Conservation (phyloP, 2,329 filamentous ascomycete genomes). For the Dothiorella sarmentorum region DNA sequence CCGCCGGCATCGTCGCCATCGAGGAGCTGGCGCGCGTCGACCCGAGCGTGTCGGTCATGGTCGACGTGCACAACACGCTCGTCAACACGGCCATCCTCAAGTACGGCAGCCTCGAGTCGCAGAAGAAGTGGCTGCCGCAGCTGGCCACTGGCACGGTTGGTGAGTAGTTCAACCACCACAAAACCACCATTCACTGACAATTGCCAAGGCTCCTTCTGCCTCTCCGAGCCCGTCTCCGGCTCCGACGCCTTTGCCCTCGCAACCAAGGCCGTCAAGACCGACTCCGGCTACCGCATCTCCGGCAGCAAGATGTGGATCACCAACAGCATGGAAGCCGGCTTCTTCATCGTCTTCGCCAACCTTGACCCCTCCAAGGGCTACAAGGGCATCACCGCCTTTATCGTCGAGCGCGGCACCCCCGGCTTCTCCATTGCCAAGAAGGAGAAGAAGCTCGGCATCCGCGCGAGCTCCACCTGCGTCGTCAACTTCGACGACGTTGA, state of each 20-base stretch:
- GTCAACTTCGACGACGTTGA: conserved; percentile 96
- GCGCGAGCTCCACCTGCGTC: conserved; percentile 92
- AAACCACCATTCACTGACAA: not conserved
- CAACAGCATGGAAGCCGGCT: conserved; percentile 86
- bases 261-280: conserved; percentile 82
- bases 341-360: conserved; percentile 99
- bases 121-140: conserved; percentile 85
- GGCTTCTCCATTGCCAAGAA: conserved; percentile 98
- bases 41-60: conserved; percentile 89
- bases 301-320: conserved; percentile 99
- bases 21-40: conserved; percentile 94
- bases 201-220: conserved; percentile 69
- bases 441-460: conserved; percentile 99
- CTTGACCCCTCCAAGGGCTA: conserved; percentile 89
- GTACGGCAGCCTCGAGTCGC: conserved; percentile 71
- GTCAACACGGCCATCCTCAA: conserved; percentile 92
- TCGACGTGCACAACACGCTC: conserved; percentile 96
- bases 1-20: conserved; percentile 89
- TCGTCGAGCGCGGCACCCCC: conserved; percentile 83
- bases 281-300: conserved; percentile 78
- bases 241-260: conserved; percentile 94
- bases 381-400: conserved; percentile 93
- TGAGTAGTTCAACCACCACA: conserved; percentile 18
- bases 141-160: conserved; percentile 85
- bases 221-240: conserved; percentile 88